Conservation (phyloP, 768 basidiomycete genomes). For the Agaricus sinodeliciosus region DNA sequence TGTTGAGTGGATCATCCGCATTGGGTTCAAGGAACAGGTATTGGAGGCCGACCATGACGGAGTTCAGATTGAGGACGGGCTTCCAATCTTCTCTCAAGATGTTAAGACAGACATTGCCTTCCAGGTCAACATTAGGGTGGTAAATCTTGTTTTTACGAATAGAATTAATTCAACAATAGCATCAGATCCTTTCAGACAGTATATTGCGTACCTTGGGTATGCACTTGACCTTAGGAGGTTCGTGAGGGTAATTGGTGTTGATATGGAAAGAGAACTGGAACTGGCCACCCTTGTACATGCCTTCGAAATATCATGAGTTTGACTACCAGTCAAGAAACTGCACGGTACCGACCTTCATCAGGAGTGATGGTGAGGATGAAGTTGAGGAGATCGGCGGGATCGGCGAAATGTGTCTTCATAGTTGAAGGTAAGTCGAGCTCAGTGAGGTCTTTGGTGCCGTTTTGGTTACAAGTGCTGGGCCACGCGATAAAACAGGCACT, state of each 20-base stretch:
- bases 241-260: constrained; percentile 98
- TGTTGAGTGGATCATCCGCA: constrained; percentile 97
- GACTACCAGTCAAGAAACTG: neutral
- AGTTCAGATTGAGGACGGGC: constrained; percentile 94
- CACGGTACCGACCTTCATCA: constrained; percentile 72
- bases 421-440: constrained; percentile 94
- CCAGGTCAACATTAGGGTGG: constrained; percentile 96
- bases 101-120: constrained; percentile 97
- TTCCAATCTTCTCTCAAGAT: constrained; percentile 99
- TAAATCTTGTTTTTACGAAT: constrained; percentile 63
- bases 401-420: constrained; percentile 92
- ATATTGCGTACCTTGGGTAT: constrained; percentile 68
- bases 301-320: constrained; percentile 30
- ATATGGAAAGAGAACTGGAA: constrained; percentile 94
- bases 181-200: neutral
- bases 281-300: constrained; percentile 96
- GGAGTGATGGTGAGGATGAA: constrained; percentile 93
- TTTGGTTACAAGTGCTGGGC: neutral
- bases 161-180: constrained; percentile 9
- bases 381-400: constrained; percentile 92
- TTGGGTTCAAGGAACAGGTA: constrained; percentile 99
- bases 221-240: constrained; percentile 98
- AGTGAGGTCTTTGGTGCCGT: constrained; percentile 64
- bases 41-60: constrained; percentile 97
- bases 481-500: constrained; percentile 1